Base-by-base conservation (phyloP, 176 grass and related monocot species). In the Guadua angustifolia region DNA sequence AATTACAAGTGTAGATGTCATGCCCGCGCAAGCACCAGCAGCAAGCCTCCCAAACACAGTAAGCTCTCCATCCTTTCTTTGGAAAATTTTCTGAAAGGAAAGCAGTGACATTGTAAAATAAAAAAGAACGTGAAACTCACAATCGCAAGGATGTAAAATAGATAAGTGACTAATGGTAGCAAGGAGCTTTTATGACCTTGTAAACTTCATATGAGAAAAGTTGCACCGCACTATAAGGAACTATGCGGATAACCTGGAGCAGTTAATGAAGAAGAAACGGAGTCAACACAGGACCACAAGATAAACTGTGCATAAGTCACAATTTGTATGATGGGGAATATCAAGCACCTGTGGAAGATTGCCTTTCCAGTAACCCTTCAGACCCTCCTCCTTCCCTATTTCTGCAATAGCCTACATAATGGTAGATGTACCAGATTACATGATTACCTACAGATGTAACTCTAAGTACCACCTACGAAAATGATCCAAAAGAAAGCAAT, bases 1-100 rank as follows among this genome's bases (percentile, higher is more conserved):
- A 86, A 90, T 99, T 85, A 99, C 96, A 89, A 99, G 91, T 73
- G 96, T 99, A 86, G 96, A 99, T 73, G 96, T 99, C 96, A 99
- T 99, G 86, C 96, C 96, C 83, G 96, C 96, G 43, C 93, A 99
- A 90, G 96, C 96, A 84, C 93, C 96, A 74, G 96, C 96, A 81
- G 91, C 82, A 79, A 99, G 88, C 63, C 96, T 99, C 65, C 96
- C 96, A 75, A 95, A 81, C 26, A 99, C 73, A 85, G 96, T 83
- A 88, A 99, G 85, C 71, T 99, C 93, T 40, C 93, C 93, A 80
- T 95, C 89, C 52, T 94, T 99, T 87, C 79, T 82, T 70, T 81
- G 94, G 42, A 99, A 94, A 47, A 99, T 45, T 92, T 92, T 95
- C 96, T 99, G 79, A 67, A 77, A 78, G 24, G 22, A 85, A 74